These are phyloP conservation scores for Eucalyptus grandis DNA, from an alignment of 345 rosid genomes.

Conservation along the genomic window DNA sequence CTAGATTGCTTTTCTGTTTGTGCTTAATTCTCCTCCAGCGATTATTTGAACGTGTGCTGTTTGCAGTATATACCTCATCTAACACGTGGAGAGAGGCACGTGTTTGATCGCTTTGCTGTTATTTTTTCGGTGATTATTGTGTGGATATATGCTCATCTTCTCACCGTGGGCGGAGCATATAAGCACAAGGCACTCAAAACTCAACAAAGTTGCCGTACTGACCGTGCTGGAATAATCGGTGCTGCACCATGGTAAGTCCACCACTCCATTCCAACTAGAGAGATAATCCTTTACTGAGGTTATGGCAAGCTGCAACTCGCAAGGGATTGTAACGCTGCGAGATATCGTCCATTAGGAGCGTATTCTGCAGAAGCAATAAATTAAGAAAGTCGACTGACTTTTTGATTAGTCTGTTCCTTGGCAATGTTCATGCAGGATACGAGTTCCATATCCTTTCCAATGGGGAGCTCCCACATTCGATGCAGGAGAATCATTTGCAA, in stretches of 20 bases:
- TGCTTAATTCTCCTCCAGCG: neutral
- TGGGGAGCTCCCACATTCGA: slow-evolving; percentile 98
- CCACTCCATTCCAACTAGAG: neutral
- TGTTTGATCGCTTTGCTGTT: slow-evolving; percentile 80
- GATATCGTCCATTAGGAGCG: neutral
- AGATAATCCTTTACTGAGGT: neutral
- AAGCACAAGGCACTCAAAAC: slow-evolving; percentile 53
- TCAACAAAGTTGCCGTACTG: slow-evolving; percentile 79
- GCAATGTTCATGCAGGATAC: slow-evolving; percentile 42
- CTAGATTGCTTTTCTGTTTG: neutral
- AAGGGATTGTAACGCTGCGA: neutral
- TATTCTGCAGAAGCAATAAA: neutral
- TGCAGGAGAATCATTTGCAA: slow-evolving; percentile 95
- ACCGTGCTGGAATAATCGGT: slow-evolving; percentile 73
- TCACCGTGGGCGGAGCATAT: slow-evolving; percentile 91
- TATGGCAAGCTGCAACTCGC: neutral
- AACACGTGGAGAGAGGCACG: slow-evolving; percentile 42
- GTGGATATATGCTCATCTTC: slow-evolving; percentile 92
- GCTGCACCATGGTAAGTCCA: slow-evolving; percentile 76
- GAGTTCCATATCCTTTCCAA: slow-evolving; percentile 96
- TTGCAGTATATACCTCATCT: slow-evolving; percentile 77
- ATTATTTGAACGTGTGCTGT: neutral
- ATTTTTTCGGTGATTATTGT: slow-evolving; percentile 76
- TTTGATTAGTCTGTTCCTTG: neutral
- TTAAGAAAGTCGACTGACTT: neutral